These are phyloP conservation scores for Lojkania enalia DNA, from an alignment of 2,329 filamentous ascomycete genomes.

Conservation along the genomic window DNA sequence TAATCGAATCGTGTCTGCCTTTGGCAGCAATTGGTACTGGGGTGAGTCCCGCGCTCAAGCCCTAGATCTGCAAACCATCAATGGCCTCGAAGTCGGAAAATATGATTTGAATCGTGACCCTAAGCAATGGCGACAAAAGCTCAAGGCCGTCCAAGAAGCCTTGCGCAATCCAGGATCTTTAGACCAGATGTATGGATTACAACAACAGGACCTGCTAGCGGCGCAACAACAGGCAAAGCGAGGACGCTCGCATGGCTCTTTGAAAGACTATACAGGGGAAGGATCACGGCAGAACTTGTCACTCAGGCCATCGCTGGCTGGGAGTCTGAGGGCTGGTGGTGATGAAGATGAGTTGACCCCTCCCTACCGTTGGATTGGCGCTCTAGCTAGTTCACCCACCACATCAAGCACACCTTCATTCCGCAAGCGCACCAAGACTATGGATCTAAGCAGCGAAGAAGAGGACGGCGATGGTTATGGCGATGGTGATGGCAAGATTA, in stretches of 20 bases:
- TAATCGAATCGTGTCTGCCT: slow-evolving; percentile 48
- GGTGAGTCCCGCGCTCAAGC: slow-evolving; percentile 60
- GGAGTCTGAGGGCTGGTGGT: no score
- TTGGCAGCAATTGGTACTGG: slow-evolving; percentile 59
- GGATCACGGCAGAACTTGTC: no score
- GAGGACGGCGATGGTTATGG: slow-evolving; percentile 20
- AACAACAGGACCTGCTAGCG: not conserved
- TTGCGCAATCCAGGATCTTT: not conserved
- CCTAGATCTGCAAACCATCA: slow-evolving; percentile 59
- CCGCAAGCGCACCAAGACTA: slow-evolving; percentile 16
- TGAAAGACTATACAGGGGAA: no score
- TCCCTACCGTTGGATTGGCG: not conserved
- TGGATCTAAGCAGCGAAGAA: slow-evolving; percentile 20
- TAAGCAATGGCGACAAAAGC: slow-evolving; percentile 51
- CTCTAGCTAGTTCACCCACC: not conserved
- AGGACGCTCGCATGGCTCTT: no score
- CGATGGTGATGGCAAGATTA: slow-evolving; percentile 22
- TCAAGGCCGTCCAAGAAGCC: slow-evolving; percentile 50
- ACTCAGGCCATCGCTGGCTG: no score
- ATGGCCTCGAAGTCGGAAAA: slow-evolving; percentile 55
- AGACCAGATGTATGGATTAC: not conserved
- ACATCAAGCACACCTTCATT: no score
- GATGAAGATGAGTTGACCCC: not conserved
- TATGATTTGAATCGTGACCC: slow-evolving; percentile 52
- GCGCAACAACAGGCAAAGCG: no score